Percentiles rank a stretch among this genome's conserved stretches.
These are phyloP conservation scores for Cladophialophora immunda DNA, from an alignment of 2,329 filamentous ascomycete genomes.

Conservation along the genomic window DNA sequence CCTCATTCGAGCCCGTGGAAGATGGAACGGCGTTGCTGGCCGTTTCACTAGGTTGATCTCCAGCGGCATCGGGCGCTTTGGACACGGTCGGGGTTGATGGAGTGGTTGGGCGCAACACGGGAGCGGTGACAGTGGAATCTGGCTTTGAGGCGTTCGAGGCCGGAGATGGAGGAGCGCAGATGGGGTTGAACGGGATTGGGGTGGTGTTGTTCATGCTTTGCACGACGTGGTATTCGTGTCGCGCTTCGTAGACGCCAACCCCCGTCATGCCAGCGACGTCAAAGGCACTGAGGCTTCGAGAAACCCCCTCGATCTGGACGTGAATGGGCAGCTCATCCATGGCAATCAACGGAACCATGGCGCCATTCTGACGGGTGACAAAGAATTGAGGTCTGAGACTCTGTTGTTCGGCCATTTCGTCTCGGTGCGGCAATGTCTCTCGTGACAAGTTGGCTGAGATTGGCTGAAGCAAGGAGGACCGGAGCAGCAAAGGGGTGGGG, in stretches of 20 bases:
- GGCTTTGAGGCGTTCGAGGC: background rate
- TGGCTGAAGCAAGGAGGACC: background rate
- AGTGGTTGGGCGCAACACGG: background rate
- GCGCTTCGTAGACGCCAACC: conserved; percentile 47
- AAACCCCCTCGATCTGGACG: conserved; percentile 49
- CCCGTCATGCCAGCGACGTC: conserved; percentile 56
- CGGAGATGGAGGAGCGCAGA: background rate
- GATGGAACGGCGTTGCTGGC: background rate
- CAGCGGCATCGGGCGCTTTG: background rate
- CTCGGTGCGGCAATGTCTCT: conserved; percentile 7
- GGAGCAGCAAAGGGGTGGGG: background rate
- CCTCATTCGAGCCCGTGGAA: conserved; percentile 3
- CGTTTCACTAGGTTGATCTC: background rate
- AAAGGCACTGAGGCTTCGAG: conserved; percentile 47
- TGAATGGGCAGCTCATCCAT: conserved; percentile 55
- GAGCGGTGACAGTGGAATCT: background rate
- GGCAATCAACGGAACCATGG: conserved; percentile 53
- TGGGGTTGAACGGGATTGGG: conserved; percentile 32
- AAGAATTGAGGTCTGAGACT: conserved; percentile 52
- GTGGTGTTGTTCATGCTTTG: conserved; percentile 46
- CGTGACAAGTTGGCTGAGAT: conserved; percentile 2
- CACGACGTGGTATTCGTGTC: conserved; percentile 48
- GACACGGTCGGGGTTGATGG: background rate
- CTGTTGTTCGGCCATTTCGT: conserved; percentile 21
- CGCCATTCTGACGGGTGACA: conserved; percentile 52